A percentile compares a stretch with the other conserved stretches of the same genome.
Evolutionary conservation across 768 basidiomycete genomes (phyloP).

Genomic region (Hydnomerulius pinastri): DNA sequence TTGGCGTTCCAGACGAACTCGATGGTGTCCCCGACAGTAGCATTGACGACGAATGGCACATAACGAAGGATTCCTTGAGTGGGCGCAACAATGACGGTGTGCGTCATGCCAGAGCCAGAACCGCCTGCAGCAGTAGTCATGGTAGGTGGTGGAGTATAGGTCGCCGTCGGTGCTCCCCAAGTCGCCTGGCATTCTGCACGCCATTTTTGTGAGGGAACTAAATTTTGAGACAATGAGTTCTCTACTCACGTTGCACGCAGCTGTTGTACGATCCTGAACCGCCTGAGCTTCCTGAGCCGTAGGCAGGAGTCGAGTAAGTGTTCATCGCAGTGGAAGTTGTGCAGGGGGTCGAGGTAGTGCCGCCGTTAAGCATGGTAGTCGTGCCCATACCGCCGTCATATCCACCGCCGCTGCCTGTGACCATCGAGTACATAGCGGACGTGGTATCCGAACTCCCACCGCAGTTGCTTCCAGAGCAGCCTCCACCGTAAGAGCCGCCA

Average conservation of each 20-base stretch:
- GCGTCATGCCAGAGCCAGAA: constrained; percentile 56
- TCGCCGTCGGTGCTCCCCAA: constrained; percentile 45
- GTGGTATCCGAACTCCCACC: background rate
- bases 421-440: constrained; percentile 4
- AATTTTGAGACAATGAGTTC: constrained; percentile 9
- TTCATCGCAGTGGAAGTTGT: constrained; percentile 22
- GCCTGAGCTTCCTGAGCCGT: constrained; percentile 63
- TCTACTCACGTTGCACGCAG: constrained; percentile 66
- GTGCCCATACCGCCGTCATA: background rate
- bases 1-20: constrained; percentile 77
- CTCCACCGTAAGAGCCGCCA: background rate
- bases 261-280: constrained; percentile 54
- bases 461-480: background rate
- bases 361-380: background rate
- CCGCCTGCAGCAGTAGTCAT: constrained; percentile 28
- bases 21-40: constrained; percentile 76
- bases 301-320: constrained; percentile 45
- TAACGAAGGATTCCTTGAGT: constrained; percentile 74
- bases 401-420: background rate
- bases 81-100: constrained; percentile 79
- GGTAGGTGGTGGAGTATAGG: constrained; percentile 24
- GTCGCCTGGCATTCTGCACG: constrained; percentile 62
- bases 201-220: background rate
- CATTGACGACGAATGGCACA: constrained; percentile 74
- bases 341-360: background rate